phyloP scores from a whole-genome alignment of 1,284 basidiomycete genomes.

The Ganoderma meredithae region DNA sequence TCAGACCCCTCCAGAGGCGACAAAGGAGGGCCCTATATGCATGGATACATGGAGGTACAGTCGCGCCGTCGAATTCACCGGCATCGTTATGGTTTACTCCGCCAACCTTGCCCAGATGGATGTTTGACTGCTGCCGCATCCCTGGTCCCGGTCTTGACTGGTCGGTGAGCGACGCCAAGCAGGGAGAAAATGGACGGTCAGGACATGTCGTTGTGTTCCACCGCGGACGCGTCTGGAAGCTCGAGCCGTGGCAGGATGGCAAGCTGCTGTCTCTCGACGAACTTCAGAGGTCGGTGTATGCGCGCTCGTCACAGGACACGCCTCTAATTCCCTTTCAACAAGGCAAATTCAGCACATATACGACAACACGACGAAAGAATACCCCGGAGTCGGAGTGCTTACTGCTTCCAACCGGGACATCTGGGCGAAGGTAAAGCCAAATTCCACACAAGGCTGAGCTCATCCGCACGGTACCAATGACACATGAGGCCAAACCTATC shows the following conservation, averaged over 20 bases:
- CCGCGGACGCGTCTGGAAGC: constrained; percentile 81
- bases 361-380: constrained; percentile 64
- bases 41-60: constrained; percentile 87
- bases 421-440: constrained; percentile 74
- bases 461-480: too few relatives aligned
- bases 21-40: constrained; percentile 79
- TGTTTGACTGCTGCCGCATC: constrained; percentile 91
- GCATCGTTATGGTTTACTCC: not conserved
- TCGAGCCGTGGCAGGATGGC: constrained; percentile 65
- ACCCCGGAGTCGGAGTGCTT: constrained; percentile 80
- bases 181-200: constrained; percentile 67
- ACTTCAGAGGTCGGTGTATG: constrained; percentile 61
- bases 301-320: not conserved
- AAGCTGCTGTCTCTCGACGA: constrained; percentile 74
- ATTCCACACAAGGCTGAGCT: too few relatives aligned
- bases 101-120: constrained; percentile 66
- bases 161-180: constrained; percentile 73
- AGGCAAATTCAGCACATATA: constrained; percentile 83
- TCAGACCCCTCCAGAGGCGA: constrained; percentile 72
- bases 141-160: constrained; percentile 80
- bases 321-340: not conserved
- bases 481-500: too few relatives aligned
- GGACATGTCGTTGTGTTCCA: constrained; percentile 83
- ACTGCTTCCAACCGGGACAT: constrained; percentile 82
- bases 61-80: not conserved